phyloP scores from a whole-genome alignment of 192 early-diverging fungal species.

The Coemansia sp. region DNA sequence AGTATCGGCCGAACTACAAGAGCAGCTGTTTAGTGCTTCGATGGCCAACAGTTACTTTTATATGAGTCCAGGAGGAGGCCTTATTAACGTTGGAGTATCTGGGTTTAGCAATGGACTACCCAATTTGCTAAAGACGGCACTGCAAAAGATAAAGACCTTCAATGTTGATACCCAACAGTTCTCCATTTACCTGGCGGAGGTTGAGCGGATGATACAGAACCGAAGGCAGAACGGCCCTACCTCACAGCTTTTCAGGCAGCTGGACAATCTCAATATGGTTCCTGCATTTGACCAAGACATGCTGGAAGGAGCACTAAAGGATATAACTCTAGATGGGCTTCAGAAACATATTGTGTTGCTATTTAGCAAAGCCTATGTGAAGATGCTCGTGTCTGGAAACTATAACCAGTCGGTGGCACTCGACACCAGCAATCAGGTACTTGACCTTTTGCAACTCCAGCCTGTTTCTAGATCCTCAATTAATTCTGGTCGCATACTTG shows the following conservation, averaged over 20 bases:
- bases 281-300: conserved; percentile 62
- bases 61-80: conserved; percentile 51
- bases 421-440: conserved; percentile 55
- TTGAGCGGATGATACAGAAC: neutral
- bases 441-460: conserved; percentile 59
- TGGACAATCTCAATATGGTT: neutral
- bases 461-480: conserved; percentile 41
- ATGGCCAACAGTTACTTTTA: conserved; percentile 72
- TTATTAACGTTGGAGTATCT: conserved; percentile 60
- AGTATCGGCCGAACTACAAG: conserved; percentile 55
- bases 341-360: conserved; percentile 70
- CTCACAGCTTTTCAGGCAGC: neutral
- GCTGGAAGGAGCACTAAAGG: conserved; percentile 63
- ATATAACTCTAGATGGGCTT: conserved; percentile 70
- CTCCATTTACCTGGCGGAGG: conserved; percentile 20
- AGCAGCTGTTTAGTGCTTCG: conserved; percentile 78
- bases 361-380: conserved; percentile 65
- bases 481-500: neutral
- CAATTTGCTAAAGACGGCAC: conserved; percentile 65
- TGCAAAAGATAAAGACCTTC: conserved; percentile 62
- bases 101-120: conserved; percentile 87
- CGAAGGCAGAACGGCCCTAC: neutral
- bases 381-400: conserved; percentile 85
- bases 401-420: conserved; percentile 65
- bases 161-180: conserved; percentile 67